A percentile compares a stretch with the other conserved stretches of the same genome.
These are phyloP conservation scores for Xylaria acuta DNA, from an alignment of 495 filamentous ascomycete species.

Conservation along the genomic window DNA sequence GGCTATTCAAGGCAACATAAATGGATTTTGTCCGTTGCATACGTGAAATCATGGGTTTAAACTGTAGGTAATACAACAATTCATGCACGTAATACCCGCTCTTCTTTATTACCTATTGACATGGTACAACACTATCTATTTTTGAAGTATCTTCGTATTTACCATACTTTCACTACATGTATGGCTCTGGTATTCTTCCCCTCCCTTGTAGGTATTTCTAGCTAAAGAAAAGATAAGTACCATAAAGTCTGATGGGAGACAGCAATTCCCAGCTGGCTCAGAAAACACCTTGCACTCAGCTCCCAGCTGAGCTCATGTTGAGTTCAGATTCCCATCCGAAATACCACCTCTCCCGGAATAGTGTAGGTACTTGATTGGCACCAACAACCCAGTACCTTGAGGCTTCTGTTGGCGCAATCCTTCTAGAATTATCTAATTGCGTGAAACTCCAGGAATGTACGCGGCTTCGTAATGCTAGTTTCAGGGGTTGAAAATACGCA, in stretches of 20 bases:
- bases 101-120: not conserved
- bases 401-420: not conserved
- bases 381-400: not conserved
- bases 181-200: not conserved
- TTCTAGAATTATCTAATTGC: slow-evolving; percentile 10
- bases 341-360: not conserved
- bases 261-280: not conserved
- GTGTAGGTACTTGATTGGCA: not conserved
- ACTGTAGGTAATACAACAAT: not conserved
- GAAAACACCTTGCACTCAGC: slow-evolving; percentile 9
- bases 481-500: slow-evolving; percentile 29
- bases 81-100: not conserved
- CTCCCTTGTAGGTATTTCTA: not conserved
- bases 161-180: not conserved
- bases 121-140: not conserved
- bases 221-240: too few species aligned
- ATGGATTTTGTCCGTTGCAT: not conserved
- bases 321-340: not conserved
- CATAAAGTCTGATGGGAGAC: not conserved
- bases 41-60: not conserved
- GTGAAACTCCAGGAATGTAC: not conserved
- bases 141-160: not conserved
- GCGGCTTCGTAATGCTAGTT: slow-evolving; percentile 8
- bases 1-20: slow-evolving; percentile 7
- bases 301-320: not conserved